Evolutionary conservation across 2,329 filamentous ascomycete species (phyloP).

Genomic region (Ophiosphaerella herpotricha): DNA sequence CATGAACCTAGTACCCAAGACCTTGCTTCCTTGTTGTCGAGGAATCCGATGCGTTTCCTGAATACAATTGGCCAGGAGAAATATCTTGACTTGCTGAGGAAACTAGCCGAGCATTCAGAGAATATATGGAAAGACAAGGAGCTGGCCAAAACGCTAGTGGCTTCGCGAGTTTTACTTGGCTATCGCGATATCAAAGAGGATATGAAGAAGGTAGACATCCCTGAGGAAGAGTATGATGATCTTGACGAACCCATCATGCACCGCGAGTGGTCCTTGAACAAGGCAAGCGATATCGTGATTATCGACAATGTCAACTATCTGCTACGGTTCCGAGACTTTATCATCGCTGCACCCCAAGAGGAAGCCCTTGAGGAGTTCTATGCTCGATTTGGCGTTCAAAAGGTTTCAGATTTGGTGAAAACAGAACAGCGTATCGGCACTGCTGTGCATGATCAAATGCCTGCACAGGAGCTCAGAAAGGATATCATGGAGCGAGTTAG

Average conservation of each 20-base stretch:
- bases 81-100: slow-evolving; percentile 81
- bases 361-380: slow-evolving; percentile 87
- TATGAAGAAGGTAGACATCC: slow-evolving; percentile 49
- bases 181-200: slow-evolving; percentile 72
- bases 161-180: slow-evolving; percentile 77
- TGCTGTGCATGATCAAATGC: slow-evolving; percentile 67
- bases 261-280: slow-evolving; percentile 79
- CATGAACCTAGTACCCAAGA: slow-evolving; percentile 86
- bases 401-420: slow-evolving; percentile 76
- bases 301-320: slow-evolving; percentile 60
- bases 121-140: slow-evolving; percentile 77
- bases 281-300: slow-evolving; percentile 77
- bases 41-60: slow-evolving; percentile 80
- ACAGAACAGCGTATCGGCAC: slow-evolving; percentile 76
- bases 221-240: slow-evolving; percentile 50
- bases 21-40: slow-evolving; percentile 80
- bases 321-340: slow-evolving; percentile 80
- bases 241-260: slow-evolving; percentile 51
- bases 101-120: slow-evolving; percentile 73
- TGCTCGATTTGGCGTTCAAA: slow-evolving; percentile 74
- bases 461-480: slow-evolving; percentile 72
- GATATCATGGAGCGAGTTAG: slow-evolving; percentile 86
- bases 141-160: slow-evolving; percentile 76
- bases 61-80: slow-evolving; percentile 82
- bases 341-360: slow-evolving; percentile 89